phyloP scores from a whole-genome alignment of 2,329 filamentous ascomycete species.

The Chalaropsis thielavioides region DNA sequence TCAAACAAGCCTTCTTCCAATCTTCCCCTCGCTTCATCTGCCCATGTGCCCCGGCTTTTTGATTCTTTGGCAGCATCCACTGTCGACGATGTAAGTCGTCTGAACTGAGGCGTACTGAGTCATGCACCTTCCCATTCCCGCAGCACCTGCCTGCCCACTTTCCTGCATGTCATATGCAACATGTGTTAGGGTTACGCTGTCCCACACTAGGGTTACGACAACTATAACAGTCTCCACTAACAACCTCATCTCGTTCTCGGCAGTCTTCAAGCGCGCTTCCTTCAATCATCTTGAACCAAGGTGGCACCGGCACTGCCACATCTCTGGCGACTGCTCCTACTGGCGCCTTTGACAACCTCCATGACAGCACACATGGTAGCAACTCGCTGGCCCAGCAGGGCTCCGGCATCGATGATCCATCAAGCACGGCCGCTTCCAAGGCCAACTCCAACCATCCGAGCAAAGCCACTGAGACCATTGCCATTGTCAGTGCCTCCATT shows the following conservation, averaged over 20 bases:
- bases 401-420: neutral
- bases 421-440: neutral
- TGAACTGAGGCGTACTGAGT: neutral
- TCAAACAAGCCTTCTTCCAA: neutral
- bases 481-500: constrained; percentile 15
- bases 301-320: neutral
- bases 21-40: neutral
- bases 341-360: neutral
- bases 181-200: neutral
- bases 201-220: neutral
- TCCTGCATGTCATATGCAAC: neutral
- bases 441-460: constrained; percentile 4
- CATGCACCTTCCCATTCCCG: neutral
- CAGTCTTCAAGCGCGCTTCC: neutral
- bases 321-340: neutral
- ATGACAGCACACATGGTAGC: neutral
- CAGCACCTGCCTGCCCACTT: neutral
- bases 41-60: neutral
- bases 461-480: constrained; percentile 12
- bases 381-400: neutral
- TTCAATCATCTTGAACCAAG: neutral
- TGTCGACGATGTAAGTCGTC: neutral
- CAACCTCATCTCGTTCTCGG: neutral
- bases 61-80: neutral
- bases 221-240: neutral